These are phyloP conservation scores for Annulohypoxylon stygium DNA, from an alignment of 495 filamentous ascomycete genomes.

Conservation along the genomic window DNA sequence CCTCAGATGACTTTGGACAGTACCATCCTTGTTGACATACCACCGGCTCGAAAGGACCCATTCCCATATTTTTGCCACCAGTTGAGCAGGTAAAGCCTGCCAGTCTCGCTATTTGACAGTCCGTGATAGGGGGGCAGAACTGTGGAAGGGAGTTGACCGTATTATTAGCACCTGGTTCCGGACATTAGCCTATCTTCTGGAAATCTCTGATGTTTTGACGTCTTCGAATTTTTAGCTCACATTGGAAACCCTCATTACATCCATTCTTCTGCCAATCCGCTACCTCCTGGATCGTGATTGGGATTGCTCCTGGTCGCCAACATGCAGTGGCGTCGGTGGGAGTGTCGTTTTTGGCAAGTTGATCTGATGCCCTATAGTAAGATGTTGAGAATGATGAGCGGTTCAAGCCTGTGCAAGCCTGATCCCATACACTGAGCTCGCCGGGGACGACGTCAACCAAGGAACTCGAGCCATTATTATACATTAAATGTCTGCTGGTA, in stretches of 20 bases:
- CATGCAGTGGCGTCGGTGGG: conserved; percentile 52
- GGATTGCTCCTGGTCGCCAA: conserved; percentile 52
- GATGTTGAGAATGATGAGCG: conserved; percentile 51
- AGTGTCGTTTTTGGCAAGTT: conserved; percentile 21
- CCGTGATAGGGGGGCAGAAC: conserved; percentile 60
- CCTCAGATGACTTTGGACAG: conserved; percentile 54
- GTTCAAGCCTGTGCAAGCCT: conserved; percentile 52
- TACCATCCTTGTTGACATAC: conserved; percentile 60
- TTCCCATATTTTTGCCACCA: conserved; percentile 51
- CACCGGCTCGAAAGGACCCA: conserved; percentile 60
- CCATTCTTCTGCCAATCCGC: conserved; percentile 52
- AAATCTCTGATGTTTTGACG: background rate
- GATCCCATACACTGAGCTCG: conserved; percentile 48
- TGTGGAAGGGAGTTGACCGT: conserved; percentile 59
- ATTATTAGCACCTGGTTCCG: conserved; percentile 58
- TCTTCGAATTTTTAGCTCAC: conserved; percentile 43
- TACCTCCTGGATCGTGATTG: conserved; percentile 54
- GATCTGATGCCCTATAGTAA: conserved; percentile 45
- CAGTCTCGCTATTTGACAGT: conserved; percentile 55
- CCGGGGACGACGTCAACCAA: conserved; percentile 28
- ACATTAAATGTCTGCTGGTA: conserved; percentile 38
- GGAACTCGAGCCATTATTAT: conserved; percentile 20
- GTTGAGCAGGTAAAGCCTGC: conserved; percentile 49
- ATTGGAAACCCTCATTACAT: conserved; percentile 57
- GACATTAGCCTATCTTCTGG: conserved; percentile 23